phyloP scores from a whole-genome alignment of 148 eudicot genomes.

The Silene latifolia region DNA sequence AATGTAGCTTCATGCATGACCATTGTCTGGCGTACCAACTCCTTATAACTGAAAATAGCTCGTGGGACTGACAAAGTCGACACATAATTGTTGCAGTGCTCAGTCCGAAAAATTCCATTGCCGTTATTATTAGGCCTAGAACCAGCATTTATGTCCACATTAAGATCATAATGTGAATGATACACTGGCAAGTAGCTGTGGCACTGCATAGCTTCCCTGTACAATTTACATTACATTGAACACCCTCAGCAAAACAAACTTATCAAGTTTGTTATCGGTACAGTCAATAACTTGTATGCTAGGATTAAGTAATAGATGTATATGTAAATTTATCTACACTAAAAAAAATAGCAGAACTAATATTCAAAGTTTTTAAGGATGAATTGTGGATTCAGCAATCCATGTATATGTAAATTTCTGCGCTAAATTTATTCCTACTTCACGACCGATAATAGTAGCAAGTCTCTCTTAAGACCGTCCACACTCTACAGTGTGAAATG shows the following conservation, averaged over 20 bases:
- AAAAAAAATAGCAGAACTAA: too few species aligned
- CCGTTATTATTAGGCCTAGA: conserved; percentile 25
- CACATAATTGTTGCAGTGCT: conserved; percentile 24
- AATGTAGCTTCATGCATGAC: conserved; percentile 50
- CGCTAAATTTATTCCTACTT: too few species aligned
- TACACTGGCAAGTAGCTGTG: conserved; percentile 40
- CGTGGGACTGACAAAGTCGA: conserved; percentile 19
- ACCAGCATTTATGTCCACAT: conserved; percentile 30
- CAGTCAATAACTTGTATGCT: too few species aligned
- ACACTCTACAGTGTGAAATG: too few species aligned
- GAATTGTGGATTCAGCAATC: too few species aligned
- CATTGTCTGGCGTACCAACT: conserved; percentile 50
- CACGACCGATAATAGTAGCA: too few species aligned
- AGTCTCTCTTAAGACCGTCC: too few species aligned
- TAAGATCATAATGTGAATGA: conserved; percentile 38
- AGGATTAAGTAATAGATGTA: too few species aligned
- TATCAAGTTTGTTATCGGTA: background rate
- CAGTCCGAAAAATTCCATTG: conserved; percentile 25
- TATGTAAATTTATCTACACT: too few species aligned
- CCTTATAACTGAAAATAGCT: conserved; percentile 34
- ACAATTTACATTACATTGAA: background rate
- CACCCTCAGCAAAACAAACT: too few species aligned
- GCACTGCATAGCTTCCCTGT: conserved; percentile 46
- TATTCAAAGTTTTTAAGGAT: too few species aligned
- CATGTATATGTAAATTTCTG: too few species aligned